A percentile compares a stretch with the other conserved stretches of the same genome.
Conservation (phyloP, 441 rosid genomes). For the Brassica balearica region DNA sequence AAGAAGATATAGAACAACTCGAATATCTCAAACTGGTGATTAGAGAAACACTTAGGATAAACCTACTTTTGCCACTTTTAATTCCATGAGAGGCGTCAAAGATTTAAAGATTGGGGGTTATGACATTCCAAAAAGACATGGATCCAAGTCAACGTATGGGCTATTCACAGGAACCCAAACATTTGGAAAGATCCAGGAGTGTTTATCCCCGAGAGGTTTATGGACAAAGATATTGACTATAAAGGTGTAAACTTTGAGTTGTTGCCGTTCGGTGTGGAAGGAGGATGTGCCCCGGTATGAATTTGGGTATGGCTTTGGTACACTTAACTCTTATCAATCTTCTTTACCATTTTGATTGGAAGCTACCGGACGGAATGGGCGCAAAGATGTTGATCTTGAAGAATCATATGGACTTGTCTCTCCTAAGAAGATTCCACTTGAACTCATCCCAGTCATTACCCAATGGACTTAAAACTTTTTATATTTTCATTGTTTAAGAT, state of each 20-base stretch:
- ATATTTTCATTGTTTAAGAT: not conserved
- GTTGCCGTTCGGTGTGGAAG: constrained; percentile 46
- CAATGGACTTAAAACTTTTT: constrained; percentile 13
- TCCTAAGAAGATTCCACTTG: constrained; percentile 30
- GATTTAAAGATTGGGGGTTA: constrained; percentile 31
- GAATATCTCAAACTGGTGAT: constrained; percentile 38
- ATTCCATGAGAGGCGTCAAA: constrained; percentile 39
- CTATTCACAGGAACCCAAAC: constrained; percentile 23
- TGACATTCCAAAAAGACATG: constrained; percentile 32
- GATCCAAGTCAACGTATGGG: constrained; percentile 41
- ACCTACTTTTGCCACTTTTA: constrained; percentile 34
- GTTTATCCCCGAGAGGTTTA: constrained; percentile 40
- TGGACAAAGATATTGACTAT: constrained; percentile 27
- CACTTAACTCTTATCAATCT: constrained; percentile 43
- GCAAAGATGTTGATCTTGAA: constrained; percentile 37
- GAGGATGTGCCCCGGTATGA: constrained; percentile 45
- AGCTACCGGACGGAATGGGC: constrained; percentile 37
- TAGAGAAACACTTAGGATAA: constrained; percentile 37
- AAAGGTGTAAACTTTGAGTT: constrained; percentile 41
- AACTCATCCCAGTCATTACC: constrained; percentile 31
- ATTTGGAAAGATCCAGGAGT: constrained; percentile 39
- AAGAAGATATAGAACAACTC: constrained; percentile 37
- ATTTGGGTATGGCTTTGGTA: constrained; percentile 34
- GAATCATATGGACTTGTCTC: constrained; percentile 26
- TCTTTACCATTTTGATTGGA: constrained; percentile 46